Evolutionary conservation across 768 basidiomycete genomes (phyloP).

Genomic region (Rhizopogon vesiculosus): DNA sequence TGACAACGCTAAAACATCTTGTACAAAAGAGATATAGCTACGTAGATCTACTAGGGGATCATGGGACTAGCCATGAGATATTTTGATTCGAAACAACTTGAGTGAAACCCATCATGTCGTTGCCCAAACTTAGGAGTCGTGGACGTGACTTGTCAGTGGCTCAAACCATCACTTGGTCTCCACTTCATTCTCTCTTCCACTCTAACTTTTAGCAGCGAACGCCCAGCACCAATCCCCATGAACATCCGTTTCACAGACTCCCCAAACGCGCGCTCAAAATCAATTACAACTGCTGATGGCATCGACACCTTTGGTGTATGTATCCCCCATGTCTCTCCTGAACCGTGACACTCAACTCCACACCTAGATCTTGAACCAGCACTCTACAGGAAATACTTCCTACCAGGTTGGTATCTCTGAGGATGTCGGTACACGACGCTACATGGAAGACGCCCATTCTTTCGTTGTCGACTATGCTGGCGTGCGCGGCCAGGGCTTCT

Average conservation of each 20-base stretch:
- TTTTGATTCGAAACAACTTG: too few species aligned
- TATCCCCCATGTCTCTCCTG: slow-evolving; percentile 7
- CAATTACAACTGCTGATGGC: slow-evolving; percentile 71
- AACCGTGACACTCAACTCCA: not conserved
- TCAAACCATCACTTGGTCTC: too few species aligned
- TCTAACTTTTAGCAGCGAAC: not conserved
- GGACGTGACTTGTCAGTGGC: too few species aligned
- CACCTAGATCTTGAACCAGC: slow-evolving; percentile 42
- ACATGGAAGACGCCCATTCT: slow-evolving; percentile 97
- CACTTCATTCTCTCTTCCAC: too few species aligned
- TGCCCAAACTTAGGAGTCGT: too few species aligned
- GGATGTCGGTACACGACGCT: slow-evolving; percentile 84
- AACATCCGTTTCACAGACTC: slow-evolving; percentile 45
- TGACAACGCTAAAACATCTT: too few species aligned
- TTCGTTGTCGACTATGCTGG: slow-evolving; percentile 93
- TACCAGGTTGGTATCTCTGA: slow-evolving; percentile 69
- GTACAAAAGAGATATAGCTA: too few species aligned
- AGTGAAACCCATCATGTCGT: too few species aligned
- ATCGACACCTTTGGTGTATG: slow-evolving; percentile 75
- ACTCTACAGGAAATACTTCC: slow-evolving; percentile 58
- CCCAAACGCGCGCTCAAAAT: slow-evolving; percentile 77
- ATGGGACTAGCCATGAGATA: too few species aligned
- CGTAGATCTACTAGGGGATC: too few species aligned
- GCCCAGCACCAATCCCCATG: not conserved
- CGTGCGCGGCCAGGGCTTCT: slow-evolving; percentile 94